These are phyloP conservation scores for Phytopythium boreale DNA, from an alignment of 352 stramenopile species.

Conservation along the genomic window DNA sequence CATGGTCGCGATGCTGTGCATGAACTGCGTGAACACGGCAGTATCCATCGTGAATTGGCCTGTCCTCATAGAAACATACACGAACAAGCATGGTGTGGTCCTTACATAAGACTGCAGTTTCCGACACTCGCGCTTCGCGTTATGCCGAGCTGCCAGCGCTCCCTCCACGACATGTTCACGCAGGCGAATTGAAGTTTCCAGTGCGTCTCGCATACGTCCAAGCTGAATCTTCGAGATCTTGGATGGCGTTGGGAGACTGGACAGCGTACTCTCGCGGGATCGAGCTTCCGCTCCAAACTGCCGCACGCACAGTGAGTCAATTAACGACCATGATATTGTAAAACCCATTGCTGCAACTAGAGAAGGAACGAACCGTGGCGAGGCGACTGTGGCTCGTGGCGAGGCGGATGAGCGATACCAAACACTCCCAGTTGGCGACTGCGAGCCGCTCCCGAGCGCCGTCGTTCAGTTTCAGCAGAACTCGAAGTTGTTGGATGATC, in stretches of 20 bases:
- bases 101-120: slow-evolving; percentile 41
- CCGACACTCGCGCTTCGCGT: slow-evolving; percentile 20
- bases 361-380: slow-evolving; percentile 28
- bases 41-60: too few relatives aligned
- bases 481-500: slow-evolving; percentile 46
- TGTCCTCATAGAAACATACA: not conserved
- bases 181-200: slow-evolving; percentile 45
- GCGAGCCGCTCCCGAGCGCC: slow-evolving; percentile 21
- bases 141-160: slow-evolving; percentile 19
- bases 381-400: slow-evolving; percentile 15
- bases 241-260: not conserved
- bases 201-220: slow-evolving; percentile 21
- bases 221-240: not conserved
- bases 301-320: not conserved
- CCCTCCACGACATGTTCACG: slow-evolving; percentile 28
- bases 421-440: slow-evolving; percentile 38
- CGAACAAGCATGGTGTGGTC: not conserved
- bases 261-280: not conserved
- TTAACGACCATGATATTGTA: too few relatives aligned
- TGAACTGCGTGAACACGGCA: slow-evolving; percentile 35
- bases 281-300: not conserved
- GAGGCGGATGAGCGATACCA: slow-evolving; percentile 32
- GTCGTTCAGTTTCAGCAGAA: slow-evolving; percentile 36
- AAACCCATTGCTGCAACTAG: not conserved
- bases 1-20: slow-evolving; percentile 49